Base-by-base conservation (phyloP, 2,329 filamentous ascomycete species). In the Didymella pinodella region DNA sequence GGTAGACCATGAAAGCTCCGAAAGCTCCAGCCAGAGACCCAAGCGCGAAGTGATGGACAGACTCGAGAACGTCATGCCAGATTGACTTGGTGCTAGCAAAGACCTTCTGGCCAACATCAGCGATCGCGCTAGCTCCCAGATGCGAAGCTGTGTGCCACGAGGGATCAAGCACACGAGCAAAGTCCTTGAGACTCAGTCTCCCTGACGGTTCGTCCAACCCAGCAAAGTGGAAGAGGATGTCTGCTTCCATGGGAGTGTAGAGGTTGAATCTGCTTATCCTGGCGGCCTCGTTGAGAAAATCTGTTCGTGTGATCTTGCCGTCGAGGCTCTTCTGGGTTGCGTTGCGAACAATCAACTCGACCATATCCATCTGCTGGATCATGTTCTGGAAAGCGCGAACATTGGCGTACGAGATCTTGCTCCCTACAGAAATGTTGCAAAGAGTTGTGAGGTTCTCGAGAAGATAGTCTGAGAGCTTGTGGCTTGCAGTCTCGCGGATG, bases 1-100 rank as follows among this genome's bases (percentile, higher is more conserved):
- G 95, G 77, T 99, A 99, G 53, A 99, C 95, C 92, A 99, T 97
- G 77, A 99, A 98, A 12, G 95, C 95, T 76, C 95, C 95, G 75
- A 99, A 99, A 10, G 95, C 95, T 79, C 95, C 95, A 7, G 95
- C 95, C 67, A 97, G 68, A 75, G 91, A 93, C 59, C 95, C 95
- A 7, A 99, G 86, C 3, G 82, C 88, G 75, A 99, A 99, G 83
- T 96, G 93, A 78, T 97, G 96, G 2, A 84, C 86, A 1, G 93
- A 96, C 74, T 93, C 90, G 14, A 91, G 78, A 31, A 92, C 75
- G 54, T 86, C 81, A 63, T 88, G 80, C 16, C 96, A 67, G 61
- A 93, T 68, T 59, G 84, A 81, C 69, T 84, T 81, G 11, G 85
- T 81, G 31, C 78, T 81, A 4, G 86, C 81, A 60, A 85, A 85